Evolutionary conservation across 352 stramenopile species (phyloP), one percentile per base, ranked within the genome.

Genomic region (Globisporangium polare): DNA sequence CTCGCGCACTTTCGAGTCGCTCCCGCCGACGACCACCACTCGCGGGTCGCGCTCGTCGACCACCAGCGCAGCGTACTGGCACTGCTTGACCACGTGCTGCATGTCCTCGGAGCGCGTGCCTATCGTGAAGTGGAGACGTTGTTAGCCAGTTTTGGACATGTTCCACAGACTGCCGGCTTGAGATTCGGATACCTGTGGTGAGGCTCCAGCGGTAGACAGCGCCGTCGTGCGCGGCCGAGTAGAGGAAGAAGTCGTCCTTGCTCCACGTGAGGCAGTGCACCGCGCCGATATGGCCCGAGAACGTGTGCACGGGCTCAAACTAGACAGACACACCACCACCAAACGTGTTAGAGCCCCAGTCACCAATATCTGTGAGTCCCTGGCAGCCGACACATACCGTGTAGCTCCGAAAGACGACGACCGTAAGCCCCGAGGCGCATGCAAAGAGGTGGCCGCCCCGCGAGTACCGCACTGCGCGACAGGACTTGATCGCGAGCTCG

Each of bases 201-300:
- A 83, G 74, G 53, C 76, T 78, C 88, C 88, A 96, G 37, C 83
- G 81, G 41, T 94, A 96, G 2, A 96, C 72, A 2, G 85, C 82
- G 6, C 88, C 87, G 42, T 96, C 88, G 37, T 90, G 75, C 5
- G 74, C 88, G 35, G 79, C 77, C 5, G 86, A 94, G 65, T 85
- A 92, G 15, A 96, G 59, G 46, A 86, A 88, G 18, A 65, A 74
- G 57, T 96, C 88, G 53, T 94, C 83, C 31, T 58, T 69, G 50
- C 73, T 89, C 81, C 84, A 96, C 15, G 69, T 65, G 8, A 96
- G 60, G 9, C 68, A 79, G 13, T 73, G 70, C 7, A 96, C 85
- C 17, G 82, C 76, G 4, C 82, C 78, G 60, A 96, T 93, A 62
- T 96, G 88, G 0, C 87, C 88, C 1, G 83, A 80, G 62, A 94